Evolutionary conservation across 192 early-diverging fungal genomes (phyloP), one percentile per base, ranked within the genome.

Genomic region (Phlyctochytrium arcticum): DNA sequence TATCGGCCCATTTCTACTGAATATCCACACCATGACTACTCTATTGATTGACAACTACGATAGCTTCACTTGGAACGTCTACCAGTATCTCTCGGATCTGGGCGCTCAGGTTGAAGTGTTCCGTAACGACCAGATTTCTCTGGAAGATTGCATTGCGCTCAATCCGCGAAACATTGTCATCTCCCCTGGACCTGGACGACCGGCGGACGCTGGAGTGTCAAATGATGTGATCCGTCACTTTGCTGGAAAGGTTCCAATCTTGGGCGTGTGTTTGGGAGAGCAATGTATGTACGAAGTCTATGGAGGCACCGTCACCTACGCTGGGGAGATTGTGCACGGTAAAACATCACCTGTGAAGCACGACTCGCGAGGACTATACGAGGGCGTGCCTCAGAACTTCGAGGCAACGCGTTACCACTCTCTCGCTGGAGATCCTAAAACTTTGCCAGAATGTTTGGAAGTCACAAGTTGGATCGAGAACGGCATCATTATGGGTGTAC

Each of bases 11-110:
- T 33, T 29, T 15, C 8, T 36, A 57, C n/a, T 37, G 4, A 39
- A 19, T 42, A 36, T 15, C 17, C n/a, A 3, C 30, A 39, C 29
- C 24, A 53, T 53, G 50, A 60, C 72, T 30, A 85, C 89, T 36
- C 60, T 98, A 51, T 82, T 96, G 65, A 94, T 99, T 54, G 96
- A 99, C 80, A 96, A 96, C 68, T 99, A 96, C 85, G 97, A 99
- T 80, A 90, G 87, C 62, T 99, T 99, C 69, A 97, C 95, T 27
- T 99, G 92, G 86, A 99, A 99, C 75, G 83, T 99, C 32, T 98
- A 96, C 78, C 96, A 98, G 80, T 95, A 89, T 55, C 82, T 99
- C 15, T 85, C 85, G 49, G 83, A 89, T 65, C 84, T 94, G 17
- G 96, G 96, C 15, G 96, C 96, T 2, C 73, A 96, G 42, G 95